A percentile compares a stretch with the other conserved stretches of the same genome.
phyloP scores from a whole-genome alignment of 805 yeast species.

The Saturnispora saitoi region DNA sequence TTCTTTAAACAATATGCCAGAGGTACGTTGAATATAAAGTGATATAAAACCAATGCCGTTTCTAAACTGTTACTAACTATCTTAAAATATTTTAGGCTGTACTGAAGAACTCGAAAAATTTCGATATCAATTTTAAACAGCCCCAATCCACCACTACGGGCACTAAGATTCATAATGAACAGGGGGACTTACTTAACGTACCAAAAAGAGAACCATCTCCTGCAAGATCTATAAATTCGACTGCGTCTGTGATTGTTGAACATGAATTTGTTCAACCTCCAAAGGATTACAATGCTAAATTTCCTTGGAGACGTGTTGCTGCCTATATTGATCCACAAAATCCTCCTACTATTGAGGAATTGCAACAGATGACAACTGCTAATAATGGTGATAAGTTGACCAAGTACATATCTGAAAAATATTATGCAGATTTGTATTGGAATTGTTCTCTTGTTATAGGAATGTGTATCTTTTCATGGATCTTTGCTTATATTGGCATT shows the following conservation, averaged over 20 bases:
- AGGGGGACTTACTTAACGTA: neutral
- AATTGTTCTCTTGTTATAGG: constrained; percentile 58
- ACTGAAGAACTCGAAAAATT: neutral
- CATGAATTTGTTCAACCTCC: constrained; percentile 10
- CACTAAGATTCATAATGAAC: neutral
- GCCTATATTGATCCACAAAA: constrained; percentile 23
- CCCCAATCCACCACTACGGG: neutral
- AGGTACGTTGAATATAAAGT: neutral
- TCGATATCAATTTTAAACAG: neutral
- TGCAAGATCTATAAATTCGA: neutral
- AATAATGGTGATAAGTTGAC: constrained; percentile 32
- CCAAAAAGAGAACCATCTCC: neutral
- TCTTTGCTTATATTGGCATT: constrained; percentile 51
- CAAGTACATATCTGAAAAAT: constrained; percentile 57
- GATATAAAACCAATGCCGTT: neutral
- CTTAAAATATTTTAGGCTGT: neutral
- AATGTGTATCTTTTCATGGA: constrained; percentile 67
- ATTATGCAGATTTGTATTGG: constrained; percentile 65
- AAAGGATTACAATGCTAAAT: constrained; percentile 14
- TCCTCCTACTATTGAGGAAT: constrained; percentile 17
- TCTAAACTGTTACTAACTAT: neutral
- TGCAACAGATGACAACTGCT: constrained; percentile 15
- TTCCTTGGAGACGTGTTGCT: constrained; percentile 31
- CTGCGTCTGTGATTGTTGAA: neutral
- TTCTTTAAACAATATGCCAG: neutral